Percentiles rank a stretch among this genome's conserved stretches.
Evolutionary conservation across 306 rosid genomes (phyloP).

Genomic region (Mimosa pudica): DNA sequence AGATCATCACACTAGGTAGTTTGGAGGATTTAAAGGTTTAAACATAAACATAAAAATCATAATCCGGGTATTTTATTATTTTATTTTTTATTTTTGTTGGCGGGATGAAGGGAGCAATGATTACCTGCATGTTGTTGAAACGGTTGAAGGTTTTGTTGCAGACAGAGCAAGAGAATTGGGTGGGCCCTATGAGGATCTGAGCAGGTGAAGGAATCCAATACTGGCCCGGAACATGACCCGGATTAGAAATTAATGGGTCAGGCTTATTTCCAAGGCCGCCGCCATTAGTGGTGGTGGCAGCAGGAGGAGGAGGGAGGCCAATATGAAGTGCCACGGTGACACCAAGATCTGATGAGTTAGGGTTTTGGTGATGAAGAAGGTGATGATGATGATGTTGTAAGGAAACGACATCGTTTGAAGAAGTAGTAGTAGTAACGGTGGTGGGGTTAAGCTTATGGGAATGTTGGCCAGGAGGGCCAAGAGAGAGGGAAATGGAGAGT

Average conservation of each 20-base stretch:
- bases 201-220: conserved; percentile 96
- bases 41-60: neutral
- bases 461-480: conserved; percentile 76
- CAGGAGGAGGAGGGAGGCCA: conserved; percentile 52
- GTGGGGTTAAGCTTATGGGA: conserved; percentile 13
- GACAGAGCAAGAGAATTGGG: conserved; percentile 94
- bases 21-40: neutral
- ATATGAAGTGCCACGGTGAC: conserved; percentile 84
- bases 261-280: neutral
- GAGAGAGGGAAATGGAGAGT: conserved; percentile 77
- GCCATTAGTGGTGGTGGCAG: neutral
- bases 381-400: neutral
- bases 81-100: neutral
- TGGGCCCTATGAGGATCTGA: conserved; percentile 92
- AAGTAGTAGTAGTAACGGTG: neutral
- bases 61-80: neutral
- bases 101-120: neutral
- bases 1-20: neutral
- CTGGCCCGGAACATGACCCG: conserved; percentile 44
- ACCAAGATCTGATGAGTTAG: conserved; percentile 39
- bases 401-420: neutral
- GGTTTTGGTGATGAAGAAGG: conserved; percentile 34
- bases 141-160: conserved; percentile 93
- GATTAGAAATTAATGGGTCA: conserved; percentile 12
- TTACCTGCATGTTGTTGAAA: conserved; percentile 98